Conservation (phyloP, 1,284 basidiomycete genomes). For the Naganishia albida region DNA sequence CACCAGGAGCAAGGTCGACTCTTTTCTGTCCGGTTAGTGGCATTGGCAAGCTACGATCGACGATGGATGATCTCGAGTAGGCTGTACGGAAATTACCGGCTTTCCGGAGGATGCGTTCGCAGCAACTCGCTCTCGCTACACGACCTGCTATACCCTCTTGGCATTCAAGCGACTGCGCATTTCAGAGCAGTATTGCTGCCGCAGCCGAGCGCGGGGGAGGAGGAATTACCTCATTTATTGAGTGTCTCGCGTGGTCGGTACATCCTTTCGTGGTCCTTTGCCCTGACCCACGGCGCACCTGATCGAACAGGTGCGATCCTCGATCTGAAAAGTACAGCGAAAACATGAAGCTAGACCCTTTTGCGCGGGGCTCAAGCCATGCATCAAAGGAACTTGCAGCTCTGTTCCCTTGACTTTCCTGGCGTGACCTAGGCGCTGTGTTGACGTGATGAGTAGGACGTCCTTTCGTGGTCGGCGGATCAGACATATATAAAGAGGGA, state of each 20-base stretch:
- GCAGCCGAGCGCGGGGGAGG: not conserved
- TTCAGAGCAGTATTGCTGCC: constrained; percentile 1
- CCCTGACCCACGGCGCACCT: not conserved
- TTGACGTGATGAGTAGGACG: not conserved
- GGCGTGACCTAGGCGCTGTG: not conserved
- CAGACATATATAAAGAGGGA: not conserved
- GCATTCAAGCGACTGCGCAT: constrained; percentile 6
- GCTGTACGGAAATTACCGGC: too few relatives aligned
- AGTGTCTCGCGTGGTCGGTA: not conserved
- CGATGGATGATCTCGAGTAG: too few relatives aligned
- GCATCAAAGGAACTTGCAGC: not conserved
- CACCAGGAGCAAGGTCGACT: too few relatives aligned
- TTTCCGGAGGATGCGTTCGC: too few relatives aligned
- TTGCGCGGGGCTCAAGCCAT: constrained; percentile 5
- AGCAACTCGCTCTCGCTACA: not conserved
- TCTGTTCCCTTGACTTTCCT: not conserved
- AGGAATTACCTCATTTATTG: not conserved
- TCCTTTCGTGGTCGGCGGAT: not conserved
- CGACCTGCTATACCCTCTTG: constrained; percentile 2
- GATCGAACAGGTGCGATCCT: constrained; percentile 10
- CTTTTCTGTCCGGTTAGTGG: too few relatives aligned
- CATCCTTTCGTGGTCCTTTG: too few relatives aligned
- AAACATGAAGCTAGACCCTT: not conserved
- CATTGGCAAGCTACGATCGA: too few relatives aligned
- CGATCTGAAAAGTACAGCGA: constrained; percentile 14